Conservation (phyloP, 1,284 basidiomycete genomes). For the Ganoderma sinense region DNA sequence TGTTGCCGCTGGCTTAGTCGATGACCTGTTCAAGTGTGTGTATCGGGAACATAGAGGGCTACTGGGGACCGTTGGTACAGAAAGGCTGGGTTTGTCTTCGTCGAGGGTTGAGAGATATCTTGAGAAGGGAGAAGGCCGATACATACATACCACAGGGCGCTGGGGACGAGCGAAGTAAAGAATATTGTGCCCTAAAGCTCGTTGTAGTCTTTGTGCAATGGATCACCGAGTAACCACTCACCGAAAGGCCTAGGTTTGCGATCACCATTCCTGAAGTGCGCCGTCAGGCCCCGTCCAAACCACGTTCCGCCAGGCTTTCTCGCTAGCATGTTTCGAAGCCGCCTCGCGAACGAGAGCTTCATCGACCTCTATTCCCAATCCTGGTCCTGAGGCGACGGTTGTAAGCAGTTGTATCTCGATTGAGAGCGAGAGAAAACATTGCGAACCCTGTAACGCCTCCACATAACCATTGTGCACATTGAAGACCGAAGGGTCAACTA, state of each 20-base stretch:
- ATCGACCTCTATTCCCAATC: slow-evolving; percentile 75
- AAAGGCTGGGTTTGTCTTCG: too few relatives aligned
- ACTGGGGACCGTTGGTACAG: too few relatives aligned
- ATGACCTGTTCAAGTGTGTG: too few relatives aligned
- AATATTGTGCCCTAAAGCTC: too few relatives aligned
- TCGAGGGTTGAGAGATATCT: too few relatives aligned
- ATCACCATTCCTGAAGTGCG: slow-evolving; percentile 60
- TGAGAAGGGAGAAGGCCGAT: too few relatives aligned
- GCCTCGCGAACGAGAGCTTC: slow-evolving; percentile 67
- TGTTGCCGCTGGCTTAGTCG: too few relatives aligned
- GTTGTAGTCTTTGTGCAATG: background rate
- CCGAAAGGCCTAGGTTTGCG: too few relatives aligned
- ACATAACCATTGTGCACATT: slow-evolving; percentile 68
- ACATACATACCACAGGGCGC: too few relatives aligned
- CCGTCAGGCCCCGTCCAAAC: slow-evolving; percentile 66
- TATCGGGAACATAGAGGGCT: too few relatives aligned
- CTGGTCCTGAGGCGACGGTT: slow-evolving; percentile 51
- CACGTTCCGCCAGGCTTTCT: slow-evolving; percentile 66
- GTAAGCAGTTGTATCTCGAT: background rate
- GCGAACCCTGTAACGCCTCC: slow-evolving; percentile 55
- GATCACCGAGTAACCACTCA: background rate
- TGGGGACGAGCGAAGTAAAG: too few relatives aligned
- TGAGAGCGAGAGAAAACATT: background rate
- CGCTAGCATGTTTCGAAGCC: slow-evolving; percentile 44
- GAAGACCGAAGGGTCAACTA: slow-evolving; percentile 66